Evolutionary conservation across 257 asterid species (phyloP).

Genomic region (Galeopsis tetrahit): DNA sequence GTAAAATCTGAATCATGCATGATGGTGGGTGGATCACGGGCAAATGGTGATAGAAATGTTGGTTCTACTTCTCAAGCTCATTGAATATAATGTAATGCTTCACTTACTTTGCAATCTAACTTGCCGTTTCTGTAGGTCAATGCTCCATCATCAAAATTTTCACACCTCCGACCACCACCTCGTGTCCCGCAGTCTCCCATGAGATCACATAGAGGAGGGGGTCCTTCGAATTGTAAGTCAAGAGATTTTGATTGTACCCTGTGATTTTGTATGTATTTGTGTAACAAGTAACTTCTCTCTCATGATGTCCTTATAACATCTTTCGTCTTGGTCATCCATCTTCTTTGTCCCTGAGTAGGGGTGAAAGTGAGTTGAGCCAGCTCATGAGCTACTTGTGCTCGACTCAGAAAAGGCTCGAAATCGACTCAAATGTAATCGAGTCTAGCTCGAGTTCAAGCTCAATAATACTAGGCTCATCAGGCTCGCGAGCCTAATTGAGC

Average conservation of each 20-base stretch:
- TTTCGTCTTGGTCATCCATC: slow-evolving; percentile 5
- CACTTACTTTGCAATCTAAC: slow-evolving; percentile 25
- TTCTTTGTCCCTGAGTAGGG: not conserved
- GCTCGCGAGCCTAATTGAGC: no score
- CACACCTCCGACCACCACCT: slow-evolving; percentile 62
- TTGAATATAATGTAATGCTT: slow-evolving; percentile 1
- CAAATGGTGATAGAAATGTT: slow-evolving; percentile 83
- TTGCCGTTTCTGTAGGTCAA: slow-evolving; percentile 57
- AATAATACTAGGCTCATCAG: no score
- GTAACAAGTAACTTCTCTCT: not conserved
- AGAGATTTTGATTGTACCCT: not conserved
- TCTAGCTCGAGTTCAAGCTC: no score
- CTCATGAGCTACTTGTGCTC: no score
- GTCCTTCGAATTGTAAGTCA: slow-evolving; percentile 60
- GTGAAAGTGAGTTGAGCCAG: no score
- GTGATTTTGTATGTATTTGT: not conserved
- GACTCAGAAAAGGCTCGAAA: no score
- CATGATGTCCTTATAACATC: slow-evolving; percentile 10
- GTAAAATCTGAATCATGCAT: slow-evolving; percentile 80
- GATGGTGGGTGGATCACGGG: slow-evolving; percentile 92
- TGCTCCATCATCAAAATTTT: slow-evolving; percentile 57
- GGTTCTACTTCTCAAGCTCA: slow-evolving; percentile 32
- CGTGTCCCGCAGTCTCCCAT: slow-evolving; percentile 79
- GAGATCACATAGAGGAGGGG: slow-evolving; percentile 93
- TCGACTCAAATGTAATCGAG: no score